Base-by-base conservation (phyloP, 176 grass and related monocot genomes). In the Paspalum notatum region DNA sequence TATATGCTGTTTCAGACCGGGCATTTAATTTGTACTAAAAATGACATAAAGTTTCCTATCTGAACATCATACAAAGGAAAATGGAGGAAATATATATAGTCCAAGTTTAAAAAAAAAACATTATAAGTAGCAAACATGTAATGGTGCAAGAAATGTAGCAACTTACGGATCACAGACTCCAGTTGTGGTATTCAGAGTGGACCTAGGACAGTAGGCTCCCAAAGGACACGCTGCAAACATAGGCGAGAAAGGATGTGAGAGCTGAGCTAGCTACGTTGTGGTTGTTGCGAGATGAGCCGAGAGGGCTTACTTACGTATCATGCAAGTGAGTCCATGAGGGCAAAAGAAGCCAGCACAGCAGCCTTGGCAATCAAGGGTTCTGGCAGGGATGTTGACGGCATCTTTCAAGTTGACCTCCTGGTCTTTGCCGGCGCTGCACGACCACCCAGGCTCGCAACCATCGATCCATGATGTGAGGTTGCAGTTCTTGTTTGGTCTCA, bases 151-250 rank as follows among this genome's bases (percentile, higher is more conserved):
- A 7, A 42, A 59, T 68, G 26, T 52, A 55, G 75, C 45, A 68
- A 88, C 91, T 94, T 89, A 97, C 95, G 95, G 95, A 75, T 98
- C 95, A 73, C 95, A 98, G 24, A 98, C 63, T 82, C 95, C 86
- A 0, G 87, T 94, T 46, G 90, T 89, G 66, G 85, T 87, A 84
- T 98, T 98, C 57, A 98, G 66, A 38, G 66, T 89, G 51, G 91
- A 85, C 27, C 66, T 43, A 24, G 95, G 95, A 48, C 95, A 98
- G 83, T 94, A 98, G 65, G 92, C 82, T 62, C 95, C 95, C 60
- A 98, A 48, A 50, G 95, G 92, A 78, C 95, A 98, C n/a, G 95
- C 94, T 97, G 84, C 89, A 82, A 12, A 60, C 10, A 82, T 40
- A 26, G 58, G 52, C 14, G 48, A 79, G 38, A 1, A 71, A 40